A percentile compares a stretch with the other conserved stretches of the same genome.
phyloP scores from a whole-genome alignment of 352 stramenopile genomes.

The Phytopythium oedochilum region DNA sequence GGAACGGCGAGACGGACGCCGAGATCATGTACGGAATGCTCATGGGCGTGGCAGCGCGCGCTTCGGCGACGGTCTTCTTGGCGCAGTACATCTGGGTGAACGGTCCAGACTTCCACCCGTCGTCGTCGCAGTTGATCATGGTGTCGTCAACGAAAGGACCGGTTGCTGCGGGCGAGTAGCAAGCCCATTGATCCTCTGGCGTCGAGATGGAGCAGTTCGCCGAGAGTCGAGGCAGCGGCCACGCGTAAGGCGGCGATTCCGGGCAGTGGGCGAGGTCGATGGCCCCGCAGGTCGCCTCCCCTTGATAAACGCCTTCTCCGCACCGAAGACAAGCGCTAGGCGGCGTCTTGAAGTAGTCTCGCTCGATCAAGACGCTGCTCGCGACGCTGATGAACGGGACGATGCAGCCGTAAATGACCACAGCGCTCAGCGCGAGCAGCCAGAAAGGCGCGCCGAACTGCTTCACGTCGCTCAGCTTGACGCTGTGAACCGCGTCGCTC shows the following conservation, averaged over 20 bases:
- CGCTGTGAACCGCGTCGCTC: constrained; percentile 30
- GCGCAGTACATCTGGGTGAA: constrained; percentile 55
- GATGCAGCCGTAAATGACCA: constrained; percentile 92
- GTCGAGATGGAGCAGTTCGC: constrained; percentile 65
- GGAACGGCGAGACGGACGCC: constrained; percentile 83
- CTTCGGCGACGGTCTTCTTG: constrained; percentile 53
- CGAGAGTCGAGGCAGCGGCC: constrained; percentile 62
- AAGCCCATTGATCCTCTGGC: constrained; percentile 56
- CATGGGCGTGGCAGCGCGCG: constrained; percentile 83
- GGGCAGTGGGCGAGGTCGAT: constrained; percentile 43
- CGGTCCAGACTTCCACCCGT: constrained; percentile 59
- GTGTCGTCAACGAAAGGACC: constrained; percentile 55
- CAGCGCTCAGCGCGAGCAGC: constrained; percentile 82
- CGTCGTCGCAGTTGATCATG: constrained; percentile 74
- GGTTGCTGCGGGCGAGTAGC: constrained; percentile 17
- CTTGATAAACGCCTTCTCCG: constrained; percentile 48
- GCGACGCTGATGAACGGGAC: constrained; percentile 94
- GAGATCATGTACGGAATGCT: constrained; percentile 93
- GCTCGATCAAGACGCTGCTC: constrained; percentile 88
- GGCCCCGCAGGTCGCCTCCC: constrained; percentile 38
- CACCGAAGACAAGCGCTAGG: constrained; percentile 45
- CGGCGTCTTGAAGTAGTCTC: constrained; percentile 82
- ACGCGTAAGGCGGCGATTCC: constrained; percentile 63
- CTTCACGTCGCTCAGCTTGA: constrained; percentile 68
- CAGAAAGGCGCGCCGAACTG: constrained; percentile 84